Conservation (phyloP, 495 filamentous ascomycete species). For the Aspergillus homomorphus region DNA sequence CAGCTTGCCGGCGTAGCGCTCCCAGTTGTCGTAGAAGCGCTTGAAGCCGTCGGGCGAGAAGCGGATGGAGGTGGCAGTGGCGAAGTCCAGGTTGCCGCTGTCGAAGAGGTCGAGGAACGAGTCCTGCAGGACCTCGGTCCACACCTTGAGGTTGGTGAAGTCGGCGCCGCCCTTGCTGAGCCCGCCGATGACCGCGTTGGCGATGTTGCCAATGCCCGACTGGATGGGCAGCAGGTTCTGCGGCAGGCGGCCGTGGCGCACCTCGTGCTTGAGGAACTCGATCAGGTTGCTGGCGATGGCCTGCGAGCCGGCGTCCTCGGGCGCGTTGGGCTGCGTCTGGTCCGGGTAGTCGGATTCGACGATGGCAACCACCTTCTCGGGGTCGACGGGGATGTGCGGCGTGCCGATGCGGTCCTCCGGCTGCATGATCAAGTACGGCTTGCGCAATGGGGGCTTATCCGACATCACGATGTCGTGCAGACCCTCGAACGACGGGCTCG, state of each 20-base stretch:
- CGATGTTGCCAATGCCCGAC: slow-evolving; percentile 90
- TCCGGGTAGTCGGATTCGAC: slow-evolving; percentile 84
- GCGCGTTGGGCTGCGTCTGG: slow-evolving; percentile 72
- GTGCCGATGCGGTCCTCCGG: slow-evolving; percentile 80
- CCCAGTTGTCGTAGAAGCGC: slow-evolving; percentile 87
- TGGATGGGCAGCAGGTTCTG: slow-evolving; percentile 78
- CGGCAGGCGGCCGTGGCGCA: slow-evolving; percentile 71
- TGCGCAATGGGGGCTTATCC: slow-evolving; percentile 73
- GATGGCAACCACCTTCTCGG: slow-evolving; percentile 82
- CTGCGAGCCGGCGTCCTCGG: slow-evolving; percentile 68
- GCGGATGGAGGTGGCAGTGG: slow-evolving; percentile 85
- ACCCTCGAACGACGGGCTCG: slow-evolving; percentile 80
- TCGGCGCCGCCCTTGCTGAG: slow-evolving; percentile 70
- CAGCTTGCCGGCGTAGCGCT: slow-evolving; percentile 75
- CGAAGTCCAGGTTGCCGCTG: slow-evolving; percentile 84
- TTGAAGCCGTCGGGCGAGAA: slow-evolving; percentile 91
- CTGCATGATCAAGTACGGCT: slow-evolving; percentile 83
- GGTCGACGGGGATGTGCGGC: slow-evolving; percentile 80
- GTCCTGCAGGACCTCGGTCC: slow-evolving; percentile 93
- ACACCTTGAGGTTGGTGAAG: slow-evolving; percentile 85
- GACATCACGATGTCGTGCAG: slow-evolving; percentile 90
- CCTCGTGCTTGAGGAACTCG: slow-evolving; percentile 83
- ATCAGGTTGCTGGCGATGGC: slow-evolving; percentile 79
- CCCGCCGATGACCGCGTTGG: slow-evolving; percentile 87
- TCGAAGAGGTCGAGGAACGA: slow-evolving; percentile 94